Evolutionary conservation across 1,139 yeast genomes (phyloP).

Genomic region (Fermentozyma sake): DNA sequence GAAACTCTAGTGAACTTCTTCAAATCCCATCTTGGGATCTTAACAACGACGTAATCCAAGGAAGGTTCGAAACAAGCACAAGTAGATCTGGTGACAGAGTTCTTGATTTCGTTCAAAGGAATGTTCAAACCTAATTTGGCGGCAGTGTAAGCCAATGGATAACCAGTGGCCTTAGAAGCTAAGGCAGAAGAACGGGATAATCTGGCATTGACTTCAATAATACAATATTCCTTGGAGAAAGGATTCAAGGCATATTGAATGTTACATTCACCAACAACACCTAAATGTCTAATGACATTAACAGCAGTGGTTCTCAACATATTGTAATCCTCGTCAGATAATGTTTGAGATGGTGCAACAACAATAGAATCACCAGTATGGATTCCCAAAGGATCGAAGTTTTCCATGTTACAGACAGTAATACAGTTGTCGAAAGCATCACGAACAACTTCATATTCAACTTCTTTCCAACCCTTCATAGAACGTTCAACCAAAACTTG

Average conservation of each 20-base stretch:
- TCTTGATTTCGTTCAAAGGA: conserved; percentile 87
- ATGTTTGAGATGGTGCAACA: conserved; percentile 97
- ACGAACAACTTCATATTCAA: conserved; percentile 97
- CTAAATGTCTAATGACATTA: conserved; percentile 93
- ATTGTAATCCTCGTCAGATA: conserved; percentile 95
- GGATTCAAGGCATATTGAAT: conserved; percentile 97
- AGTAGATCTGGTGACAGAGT: conserved; percentile 91
- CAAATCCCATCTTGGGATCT: conserved; percentile 99
- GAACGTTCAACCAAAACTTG: conserved; percentile 94
- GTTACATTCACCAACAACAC: conserved; percentile 99
- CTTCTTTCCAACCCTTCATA: conserved; percentile 99
- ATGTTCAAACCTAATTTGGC: conserved; percentile 94
- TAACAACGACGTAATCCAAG: conserved; percentile 93
- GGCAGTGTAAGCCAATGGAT: conserved; percentile 96
- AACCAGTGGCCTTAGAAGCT: conserved; percentile 98
- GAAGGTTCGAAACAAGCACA: conserved; percentile 98
- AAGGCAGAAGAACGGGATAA: conserved; percentile 96
- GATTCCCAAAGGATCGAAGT: conserved; percentile 96
- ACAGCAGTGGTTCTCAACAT: conserved; percentile 98
- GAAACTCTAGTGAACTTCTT: conserved; percentile 94
- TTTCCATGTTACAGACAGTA: conserved; percentile 99
- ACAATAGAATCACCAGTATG: conserved; percentile 99
- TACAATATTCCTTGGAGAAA: conserved; percentile 89
- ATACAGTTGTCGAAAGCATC: conserved; percentile 97
- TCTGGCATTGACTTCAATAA: conserved; percentile 97